phyloP scores from a whole-genome alignment of 1,284 basidiomycete species.

The Microbotryum violaceum region DNA sequence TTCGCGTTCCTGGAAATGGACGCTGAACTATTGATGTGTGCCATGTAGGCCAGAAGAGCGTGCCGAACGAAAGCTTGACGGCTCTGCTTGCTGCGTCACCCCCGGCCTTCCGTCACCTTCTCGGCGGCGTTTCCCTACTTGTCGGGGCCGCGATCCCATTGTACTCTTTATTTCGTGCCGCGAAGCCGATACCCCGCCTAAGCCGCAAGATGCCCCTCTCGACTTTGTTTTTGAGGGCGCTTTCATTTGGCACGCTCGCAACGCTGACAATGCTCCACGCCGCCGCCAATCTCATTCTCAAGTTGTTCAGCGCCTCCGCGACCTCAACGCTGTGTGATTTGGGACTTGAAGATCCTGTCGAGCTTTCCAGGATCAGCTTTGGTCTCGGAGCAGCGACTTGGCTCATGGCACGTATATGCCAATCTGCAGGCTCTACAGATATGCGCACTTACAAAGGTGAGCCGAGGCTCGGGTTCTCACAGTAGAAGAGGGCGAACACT shows the following conservation, averaged over 20 bases:
- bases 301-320: background rate
- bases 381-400: background rate
- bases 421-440: too few species aligned
- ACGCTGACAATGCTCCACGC: background rate
- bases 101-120: background rate
- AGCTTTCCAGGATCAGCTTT: background rate
- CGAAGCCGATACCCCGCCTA: background rate
- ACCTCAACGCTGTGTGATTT: background rate
- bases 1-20: too few species aligned
- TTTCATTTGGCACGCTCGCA: conserved; percentile 11
- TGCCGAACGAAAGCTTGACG: conserved; percentile 13
- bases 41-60: conserved; percentile 20
- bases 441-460: too few species aligned
- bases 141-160: background rate
- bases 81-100: background rate
- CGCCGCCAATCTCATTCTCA: background rate
- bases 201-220: background rate
- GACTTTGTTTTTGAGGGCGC: conserved; percentile 1
- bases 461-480: too few species aligned
- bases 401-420: background rate
- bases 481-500: too few species aligned
- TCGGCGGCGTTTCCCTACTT: background rate
- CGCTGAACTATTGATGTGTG: background rate
- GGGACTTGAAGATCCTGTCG: background rate
- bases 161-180: background rate